These are phyloP conservation scores for Botrytis galanthina DNA, from an alignment of 2,329 filamentous ascomycete species.

Conservation along the genomic window DNA sequence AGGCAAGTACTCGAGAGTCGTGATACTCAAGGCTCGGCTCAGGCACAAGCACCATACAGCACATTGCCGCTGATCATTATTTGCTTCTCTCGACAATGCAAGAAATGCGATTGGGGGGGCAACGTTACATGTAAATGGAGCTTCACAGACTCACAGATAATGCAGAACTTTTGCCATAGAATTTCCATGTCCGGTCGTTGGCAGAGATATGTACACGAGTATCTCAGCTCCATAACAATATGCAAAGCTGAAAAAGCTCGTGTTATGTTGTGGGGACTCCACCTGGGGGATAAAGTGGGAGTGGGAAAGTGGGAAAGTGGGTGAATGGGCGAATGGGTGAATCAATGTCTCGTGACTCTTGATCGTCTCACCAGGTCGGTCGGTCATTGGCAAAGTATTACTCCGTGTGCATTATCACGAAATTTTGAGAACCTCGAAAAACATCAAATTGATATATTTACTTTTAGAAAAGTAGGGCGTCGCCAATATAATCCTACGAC, in stretches of 20 bases:
- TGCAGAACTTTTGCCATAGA: not conserved
- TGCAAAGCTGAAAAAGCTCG: slow-evolving; percentile 2
- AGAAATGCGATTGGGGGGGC: not conserved
- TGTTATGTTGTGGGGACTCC: slow-evolving; percentile 9
- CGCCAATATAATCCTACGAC: not conserved
- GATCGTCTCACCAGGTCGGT: not conserved
- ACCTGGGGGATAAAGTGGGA: slow-evolving; percentile 2
- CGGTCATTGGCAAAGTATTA: not conserved
- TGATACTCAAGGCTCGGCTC: not conserved
- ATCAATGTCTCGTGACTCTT: not conserved
- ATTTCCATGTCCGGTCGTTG: not conserved
- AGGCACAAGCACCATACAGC: not conserved
- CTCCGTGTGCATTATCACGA: not conserved
- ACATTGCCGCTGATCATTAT: not conserved
- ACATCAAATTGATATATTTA: not conserved
- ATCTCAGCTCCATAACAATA: not conserved
- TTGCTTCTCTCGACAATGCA: not conserved
- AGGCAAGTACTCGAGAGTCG: not conserved
- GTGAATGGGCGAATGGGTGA: not conserved
- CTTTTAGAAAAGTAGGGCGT: not conserved
- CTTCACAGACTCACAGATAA: not conserved
- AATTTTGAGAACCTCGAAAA: not conserved
- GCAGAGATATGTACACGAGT: not conserved
- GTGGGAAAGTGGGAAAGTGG: not conserved
- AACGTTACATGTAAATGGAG: not conserved